A percentile compares a stretch with the other conserved stretches of the same genome.
These are phyloP conservation scores for Fusarium chuoi DNA, from an alignment of 2,329 filamentous ascomycete genomes.

Conservation along the genomic window DNA sequence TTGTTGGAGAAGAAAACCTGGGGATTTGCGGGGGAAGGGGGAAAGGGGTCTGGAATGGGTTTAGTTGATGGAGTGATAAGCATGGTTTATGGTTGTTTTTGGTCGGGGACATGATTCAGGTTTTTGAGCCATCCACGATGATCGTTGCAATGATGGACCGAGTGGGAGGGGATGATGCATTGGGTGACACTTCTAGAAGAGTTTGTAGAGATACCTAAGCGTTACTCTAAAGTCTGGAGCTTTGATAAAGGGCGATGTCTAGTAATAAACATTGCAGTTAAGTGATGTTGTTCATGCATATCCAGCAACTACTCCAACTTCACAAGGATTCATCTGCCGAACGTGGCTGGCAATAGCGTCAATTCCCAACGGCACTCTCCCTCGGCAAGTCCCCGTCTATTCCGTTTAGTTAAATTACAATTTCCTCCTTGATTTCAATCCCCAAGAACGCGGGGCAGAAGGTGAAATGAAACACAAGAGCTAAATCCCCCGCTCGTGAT, in stretches of 20 bases:
- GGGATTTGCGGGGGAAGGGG: conserved; percentile 30
- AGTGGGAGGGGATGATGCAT: conserved; percentile 10
- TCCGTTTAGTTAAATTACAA: not conserved
- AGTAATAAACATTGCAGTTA: not conserved
- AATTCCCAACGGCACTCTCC: not conserved
- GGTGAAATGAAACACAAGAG: not conserved
- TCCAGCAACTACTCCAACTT: not conserved
- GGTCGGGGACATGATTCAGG: conserved; percentile 22
- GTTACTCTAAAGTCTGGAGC: not conserved
- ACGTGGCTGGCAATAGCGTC: not conserved
- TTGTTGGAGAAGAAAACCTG: conserved; percentile 39
- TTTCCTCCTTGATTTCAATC: not conserved
- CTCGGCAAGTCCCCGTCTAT: not conserved
- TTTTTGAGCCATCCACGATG: not conserved
- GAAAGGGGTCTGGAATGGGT: not conserved
- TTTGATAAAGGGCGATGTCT: too few species aligned
- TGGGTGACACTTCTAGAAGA: not conserved
- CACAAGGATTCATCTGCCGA: not conserved
- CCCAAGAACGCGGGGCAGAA: conserved; percentile 6
- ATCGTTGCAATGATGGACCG: conserved; percentile 37
- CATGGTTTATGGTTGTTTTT: conserved; percentile 1
- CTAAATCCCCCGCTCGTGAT: conserved; percentile 5
- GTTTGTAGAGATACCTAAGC: not conserved
- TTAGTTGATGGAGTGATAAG: conserved; percentile 7
- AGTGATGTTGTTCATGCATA: not conserved